These are phyloP conservation scores for Hypocrella siamensis DNA, from an alignment of 2,329 filamentous ascomycete species.

Conservation along the genomic window DNA sequence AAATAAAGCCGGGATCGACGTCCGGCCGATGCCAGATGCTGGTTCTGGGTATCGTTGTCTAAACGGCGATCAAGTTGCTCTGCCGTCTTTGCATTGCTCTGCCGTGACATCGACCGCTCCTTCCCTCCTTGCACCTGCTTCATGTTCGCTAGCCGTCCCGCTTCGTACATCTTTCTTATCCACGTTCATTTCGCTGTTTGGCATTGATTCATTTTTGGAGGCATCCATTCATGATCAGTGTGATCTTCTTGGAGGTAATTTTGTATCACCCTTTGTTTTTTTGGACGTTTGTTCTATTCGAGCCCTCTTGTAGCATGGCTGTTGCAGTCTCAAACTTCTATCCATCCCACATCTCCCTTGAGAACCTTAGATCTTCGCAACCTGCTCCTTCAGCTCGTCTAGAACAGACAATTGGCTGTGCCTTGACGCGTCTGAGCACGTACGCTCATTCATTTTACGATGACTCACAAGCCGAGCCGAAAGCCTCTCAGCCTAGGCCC, in stretches of 20 bases:
- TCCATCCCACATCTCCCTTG: conserved; percentile 7
- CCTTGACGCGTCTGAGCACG: background rate
- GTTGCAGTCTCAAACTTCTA: conserved; percentile 9
- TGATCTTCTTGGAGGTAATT: conserved; percentile 23
- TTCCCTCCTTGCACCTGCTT: too few relatives aligned
- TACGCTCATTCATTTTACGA: background rate
- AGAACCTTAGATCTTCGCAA: background rate
- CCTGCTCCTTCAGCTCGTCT: background rate
- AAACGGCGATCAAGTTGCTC: too few relatives aligned
- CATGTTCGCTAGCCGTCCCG: too few relatives aligned
- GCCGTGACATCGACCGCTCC: too few relatives aligned
- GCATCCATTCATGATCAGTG: conserved; percentile 2
- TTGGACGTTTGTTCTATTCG: conserved; percentile 12
- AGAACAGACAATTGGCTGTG: background rate
- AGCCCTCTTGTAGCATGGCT: conserved; percentile 17
- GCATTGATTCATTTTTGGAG: too few relatives aligned
- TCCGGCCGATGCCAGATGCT: too few relatives aligned
- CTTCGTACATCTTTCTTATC: too few relatives aligned
- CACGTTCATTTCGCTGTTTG: too few relatives aligned
- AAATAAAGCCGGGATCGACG: too few relatives aligned
- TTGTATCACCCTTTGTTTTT: conserved; percentile 14
- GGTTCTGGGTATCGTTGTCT: too few relatives aligned
- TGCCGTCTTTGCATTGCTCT: too few relatives aligned
- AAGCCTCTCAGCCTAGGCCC: background rate
- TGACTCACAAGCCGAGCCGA: background rate